Percentiles rank a stretch among this genome's conserved stretches.
phyloP scores from a whole-genome alignment of 1,139 yeast genomes.

The Debaryomyces coudertii region DNA sequence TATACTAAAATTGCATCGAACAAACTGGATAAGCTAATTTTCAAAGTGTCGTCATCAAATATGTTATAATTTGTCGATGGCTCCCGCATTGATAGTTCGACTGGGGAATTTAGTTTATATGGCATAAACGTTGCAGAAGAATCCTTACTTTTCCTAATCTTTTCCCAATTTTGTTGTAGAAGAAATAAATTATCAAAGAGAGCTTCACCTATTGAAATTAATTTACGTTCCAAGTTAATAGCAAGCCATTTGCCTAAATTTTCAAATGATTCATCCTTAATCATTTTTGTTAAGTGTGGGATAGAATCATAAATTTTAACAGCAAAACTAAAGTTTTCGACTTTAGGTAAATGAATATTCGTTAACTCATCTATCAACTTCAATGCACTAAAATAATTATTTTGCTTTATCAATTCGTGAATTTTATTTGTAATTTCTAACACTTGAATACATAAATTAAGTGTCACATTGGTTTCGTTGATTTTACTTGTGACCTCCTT shows the following conservation, averaged over 20 bases:
- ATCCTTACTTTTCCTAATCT: constrained; percentile 35
- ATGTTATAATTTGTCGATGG: constrained; percentile 51
- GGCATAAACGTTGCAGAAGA: constrained; percentile 43
- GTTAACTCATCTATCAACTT: constrained; percentile 77
- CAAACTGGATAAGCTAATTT: constrained; percentile 66
- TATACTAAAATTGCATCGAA: constrained; percentile 86
- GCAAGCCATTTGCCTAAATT: constrained; percentile 73
- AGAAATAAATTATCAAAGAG: constrained; percentile 57
- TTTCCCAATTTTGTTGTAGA: constrained; percentile 63
- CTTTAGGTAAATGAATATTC: constrained; percentile 67
- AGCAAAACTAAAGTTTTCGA: constrained; percentile 76
- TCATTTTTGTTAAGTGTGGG: constrained; percentile 74
- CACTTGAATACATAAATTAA: constrained; percentile 76
- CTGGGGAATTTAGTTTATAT: constrained; percentile 82
- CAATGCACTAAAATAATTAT: constrained; percentile 83
- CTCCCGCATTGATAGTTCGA: constrained; percentile 73
- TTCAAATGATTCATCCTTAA: constrained; percentile 77
- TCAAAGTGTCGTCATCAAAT: constrained; percentile 46
- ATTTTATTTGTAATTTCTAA: constrained; percentile 85
- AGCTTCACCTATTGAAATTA: constrained; percentile 60
- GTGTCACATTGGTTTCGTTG: constrained; percentile 61
- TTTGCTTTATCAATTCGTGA: constrained; percentile 74
- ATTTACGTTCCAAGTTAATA: constrained; percentile 62
- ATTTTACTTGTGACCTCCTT: constrained; percentile 64
- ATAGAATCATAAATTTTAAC: constrained; percentile 71